Conservation (phyloP, 2,329 filamentous ascomycete genomes). For the Simplicillium sp. region DNA sequence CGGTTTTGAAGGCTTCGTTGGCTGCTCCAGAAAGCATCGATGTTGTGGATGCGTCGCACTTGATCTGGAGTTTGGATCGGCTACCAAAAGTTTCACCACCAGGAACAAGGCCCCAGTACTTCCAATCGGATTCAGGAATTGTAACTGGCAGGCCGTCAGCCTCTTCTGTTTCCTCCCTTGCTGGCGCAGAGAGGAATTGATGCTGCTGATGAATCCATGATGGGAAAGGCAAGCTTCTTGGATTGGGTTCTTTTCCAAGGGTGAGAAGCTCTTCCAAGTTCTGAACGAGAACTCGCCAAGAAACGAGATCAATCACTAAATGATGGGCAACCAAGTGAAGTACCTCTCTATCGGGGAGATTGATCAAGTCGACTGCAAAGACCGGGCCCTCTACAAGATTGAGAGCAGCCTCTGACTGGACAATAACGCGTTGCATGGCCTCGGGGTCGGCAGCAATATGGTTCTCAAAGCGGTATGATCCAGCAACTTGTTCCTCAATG, state of each 20-base stretch:
- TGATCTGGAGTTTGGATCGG: neutral
- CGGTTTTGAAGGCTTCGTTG: slow-evolving; percentile 21
- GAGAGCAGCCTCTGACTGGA: slow-evolving; percentile 5
- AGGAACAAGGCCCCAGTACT: slow-evolving; percentile 10
- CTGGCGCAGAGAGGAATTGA: neutral
- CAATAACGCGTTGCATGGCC: neutral
- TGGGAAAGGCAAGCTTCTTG: slow-evolving; percentile 17
- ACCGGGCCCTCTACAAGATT: slow-evolving; percentile 11
- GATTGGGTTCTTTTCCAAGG: neutral
- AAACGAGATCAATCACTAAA: slow-evolving; percentile 33
- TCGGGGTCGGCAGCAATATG: neutral
- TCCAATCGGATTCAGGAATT: slow-evolving; percentile 8
- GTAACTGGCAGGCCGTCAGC: slow-evolving; percentile 6
- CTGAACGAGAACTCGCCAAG: slow-evolving; percentile 27
- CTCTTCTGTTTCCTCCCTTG: neutral
- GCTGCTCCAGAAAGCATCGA: slow-evolving; percentile 13
- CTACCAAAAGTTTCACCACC: slow-evolving; percentile 5
- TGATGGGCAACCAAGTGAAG: slow-evolving; percentile 10
- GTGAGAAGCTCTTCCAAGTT: slow-evolving; percentile 9
- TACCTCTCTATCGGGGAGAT: slow-evolving; percentile 4
- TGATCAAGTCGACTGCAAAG: slow-evolving; percentile 11
- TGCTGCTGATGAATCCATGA: slow-evolving; percentile 18
- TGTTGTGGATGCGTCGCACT: slow-evolving; percentile 6
- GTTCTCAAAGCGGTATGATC: slow-evolving; percentile 11
- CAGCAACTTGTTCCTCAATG: slow-evolving; percentile 10